phyloP scores from a whole-genome alignment of 1,284 basidiomycete genomes.

The Trametes pubescens region DNA sequence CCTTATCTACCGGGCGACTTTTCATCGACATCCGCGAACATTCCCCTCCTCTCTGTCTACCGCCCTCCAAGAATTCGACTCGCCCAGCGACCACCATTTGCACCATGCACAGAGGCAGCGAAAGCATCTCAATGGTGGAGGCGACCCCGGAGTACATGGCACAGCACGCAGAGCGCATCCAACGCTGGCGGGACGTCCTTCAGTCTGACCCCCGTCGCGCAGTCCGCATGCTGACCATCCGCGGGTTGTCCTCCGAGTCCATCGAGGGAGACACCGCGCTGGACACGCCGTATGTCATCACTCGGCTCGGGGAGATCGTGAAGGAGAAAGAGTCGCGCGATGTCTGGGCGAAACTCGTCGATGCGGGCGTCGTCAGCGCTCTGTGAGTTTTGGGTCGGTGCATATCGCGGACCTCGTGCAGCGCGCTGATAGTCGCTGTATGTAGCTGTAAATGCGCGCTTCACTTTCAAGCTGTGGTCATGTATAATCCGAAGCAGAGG shows the following conservation, averaged over 20 bases:
- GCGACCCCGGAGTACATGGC: constrained; percentile 1
- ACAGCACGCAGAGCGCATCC: constrained; percentile 5
- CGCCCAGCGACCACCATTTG: neutral
- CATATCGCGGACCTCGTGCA: neutral
- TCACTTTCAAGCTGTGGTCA: constrained; percentile 9
- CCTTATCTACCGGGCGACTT: neutral
- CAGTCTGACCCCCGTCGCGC: constrained; percentile 14
- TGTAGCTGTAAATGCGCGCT: constrained; percentile 16
- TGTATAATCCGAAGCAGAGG: neutral
- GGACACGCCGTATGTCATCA: constrained; percentile 7
- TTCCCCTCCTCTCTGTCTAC: neutral
- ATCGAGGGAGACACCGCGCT: constrained; percentile 5
- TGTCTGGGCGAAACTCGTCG: neutral
- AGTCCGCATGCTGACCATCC: constrained; percentile 7
- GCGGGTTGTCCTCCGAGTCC: neutral
- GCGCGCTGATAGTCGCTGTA: neutral
- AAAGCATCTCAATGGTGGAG: too few species aligned
- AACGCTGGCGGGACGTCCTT: constrained; percentile 10
- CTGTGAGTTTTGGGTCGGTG: neutral
- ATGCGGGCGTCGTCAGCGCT: constrained; percentile 3
- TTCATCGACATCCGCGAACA: neutral
- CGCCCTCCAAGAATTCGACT: neutral
- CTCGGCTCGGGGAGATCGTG: neutral
- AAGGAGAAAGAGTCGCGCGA: neutral
- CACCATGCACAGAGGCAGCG: neutral